Percentiles rank a stretch among this genome's conserved stretches.
These are phyloP conservation scores for Rubus idaeus DNA, from an alignment of 306 rosid species.

Conservation along the genomic window DNA sequence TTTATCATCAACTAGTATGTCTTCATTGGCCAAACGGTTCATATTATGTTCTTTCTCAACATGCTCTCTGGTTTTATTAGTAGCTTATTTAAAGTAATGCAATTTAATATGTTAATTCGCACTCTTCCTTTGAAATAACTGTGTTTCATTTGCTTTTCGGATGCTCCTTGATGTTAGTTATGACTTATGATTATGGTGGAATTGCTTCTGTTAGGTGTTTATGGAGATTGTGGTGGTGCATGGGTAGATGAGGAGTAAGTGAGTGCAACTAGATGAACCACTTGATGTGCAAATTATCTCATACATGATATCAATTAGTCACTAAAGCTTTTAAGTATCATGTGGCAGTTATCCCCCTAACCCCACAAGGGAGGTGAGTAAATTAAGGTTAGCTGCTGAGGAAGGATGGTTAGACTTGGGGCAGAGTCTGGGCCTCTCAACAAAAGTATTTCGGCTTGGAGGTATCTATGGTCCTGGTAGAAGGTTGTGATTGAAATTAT, in stretches of 20 bases:
- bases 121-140: slow-evolving; percentile 1
- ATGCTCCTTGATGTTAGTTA: neutral
- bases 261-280: slow-evolving; percentile 32
- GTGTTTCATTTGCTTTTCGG: neutral
- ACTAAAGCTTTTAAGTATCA: slow-evolving; percentile 26
- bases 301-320: slow-evolving; percentile 17
- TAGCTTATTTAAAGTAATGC: neutral
- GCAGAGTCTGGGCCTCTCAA: slow-evolving; percentile 43
- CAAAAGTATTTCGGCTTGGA: slow-evolving; percentile 73
- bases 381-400: slow-evolving; percentile 72
- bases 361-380: slow-evolving; percentile 54
- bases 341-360: slow-evolving; percentile 61
- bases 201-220: slow-evolving; percentile 54
- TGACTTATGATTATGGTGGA: slow-evolving; percentile 4
- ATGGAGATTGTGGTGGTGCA: slow-evolving; percentile 71
- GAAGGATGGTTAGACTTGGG: slow-evolving; percentile 71
- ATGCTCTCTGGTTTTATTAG: neutral
- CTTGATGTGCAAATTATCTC: slow-evolving; percentile 29
- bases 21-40: neutral
- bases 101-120: neutral
- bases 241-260: slow-evolving; percentile 91
- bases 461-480: slow-evolving; percentile 97
- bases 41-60: neutral
- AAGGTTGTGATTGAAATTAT: slow-evolving; percentile 53
- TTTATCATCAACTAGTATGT: slow-evolving; percentile 83